Base-by-base conservation (phyloP, 2,329 filamentous ascomycete species). In the Akanthomyces uredinophilus region DNA sequence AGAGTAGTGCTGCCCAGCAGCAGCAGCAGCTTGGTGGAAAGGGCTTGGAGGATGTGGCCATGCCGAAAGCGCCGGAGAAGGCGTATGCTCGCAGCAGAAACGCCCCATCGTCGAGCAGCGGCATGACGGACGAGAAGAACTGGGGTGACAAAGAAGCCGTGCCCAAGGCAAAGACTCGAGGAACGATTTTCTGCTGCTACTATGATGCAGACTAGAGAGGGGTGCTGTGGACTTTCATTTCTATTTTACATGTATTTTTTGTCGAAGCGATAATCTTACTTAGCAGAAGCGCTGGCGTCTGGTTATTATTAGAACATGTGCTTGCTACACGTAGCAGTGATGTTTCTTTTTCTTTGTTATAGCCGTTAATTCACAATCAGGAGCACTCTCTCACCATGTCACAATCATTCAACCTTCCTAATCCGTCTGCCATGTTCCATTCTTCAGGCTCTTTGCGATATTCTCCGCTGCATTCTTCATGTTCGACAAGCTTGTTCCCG, bases 401-500 rank as follows among this genome's bases (percentile, higher is more conserved):
- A 35, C 13, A 52, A n/a, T n/a, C 18, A 11, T 11, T 4, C 4
- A 18, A 13, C 7, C 5, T 39, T 50, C 8, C 32, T 55, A 37
- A 10, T 41, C 39, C 10, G 32, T 46, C 35, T 47, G 41, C 59
- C 59, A 61, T 11, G 27, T 43, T 1, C 59, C 59, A 14, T 55
- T 43, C 24, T 49, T 13, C 37, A 61, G 24, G 2, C 49, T 18
- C 20, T 39, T n/a, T 7, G 16, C 6, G 7, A 61, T 14, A 3
- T 16, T 11, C 16, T 41, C 51, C 1, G 5, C 41, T 3, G 16
- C 5, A 10, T 32, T 5, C 1, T 60, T 50, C 6, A 73, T 72
- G 13, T 72, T 72, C 0, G 68, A 70, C 1, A 71, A 58, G 10
- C 22, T 49, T 7, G 73, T 65, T 0, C 73, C 73, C 22, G 67